Evolutionary conservation across 345 rosid genomes (phyloP), one percentile per base, ranked within the genome.

Genomic region (Abelmoschus esculentus): DNA sequence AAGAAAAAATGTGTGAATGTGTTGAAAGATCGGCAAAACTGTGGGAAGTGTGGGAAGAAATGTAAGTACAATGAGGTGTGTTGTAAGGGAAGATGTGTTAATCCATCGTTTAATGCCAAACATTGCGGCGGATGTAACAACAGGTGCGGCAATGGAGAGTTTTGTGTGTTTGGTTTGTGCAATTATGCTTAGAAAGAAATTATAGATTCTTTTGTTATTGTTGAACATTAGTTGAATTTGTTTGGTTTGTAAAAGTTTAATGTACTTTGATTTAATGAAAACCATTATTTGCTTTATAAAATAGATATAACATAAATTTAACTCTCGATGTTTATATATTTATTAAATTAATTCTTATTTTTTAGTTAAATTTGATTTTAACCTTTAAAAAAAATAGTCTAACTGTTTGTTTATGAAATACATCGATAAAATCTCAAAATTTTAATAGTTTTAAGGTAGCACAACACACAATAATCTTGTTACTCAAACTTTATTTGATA

Each of bases 11-110:
- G 86, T 40, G 84, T 82, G 0, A 55, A 80, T 44, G 18, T 63
- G 34, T 47, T n/a, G 1, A 66, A 7, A 5, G 82, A 82, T 34
- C 61, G 75, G 5, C 42, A 49, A 3, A 82, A 85, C 19, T 81
- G 86, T 15, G 85, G 85, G 2, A 70, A 44, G 26, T 81, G 85
- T 6, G 82, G 86, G 7, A 69, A 72, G 52, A 83, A 76, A 74
- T 85, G 84, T 71, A 82, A 67, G 59, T 80, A 75, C 75, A 71
- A 36, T n/a, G 76, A 78, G 66, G 70, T 65, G 2, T 85, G 84
- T 40, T 82, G 81, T 74, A 28, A 70, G 46, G 86, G 84, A 9
- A 80, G 69, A 67, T 80, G 86, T 32, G 82, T 80, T 0, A 79
- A 79, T 17, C 82, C 78, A 10, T 69, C 73, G 1, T 79, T 75